Evolutionary conservation across 108 stramenopile species (phyloP).

Genomic region (Licmophora abbreviata): DNA sequence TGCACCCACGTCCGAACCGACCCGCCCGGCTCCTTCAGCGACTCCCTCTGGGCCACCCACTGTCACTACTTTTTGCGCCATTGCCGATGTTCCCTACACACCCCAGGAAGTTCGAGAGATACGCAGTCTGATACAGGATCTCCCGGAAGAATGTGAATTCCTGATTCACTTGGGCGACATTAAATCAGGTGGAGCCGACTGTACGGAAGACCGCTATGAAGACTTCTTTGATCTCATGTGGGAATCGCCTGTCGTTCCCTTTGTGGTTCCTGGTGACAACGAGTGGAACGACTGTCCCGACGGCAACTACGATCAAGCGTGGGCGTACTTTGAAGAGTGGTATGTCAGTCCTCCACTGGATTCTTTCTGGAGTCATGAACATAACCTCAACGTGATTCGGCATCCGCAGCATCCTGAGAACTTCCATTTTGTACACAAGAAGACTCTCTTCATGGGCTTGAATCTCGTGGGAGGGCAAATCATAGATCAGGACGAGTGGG

Average conservation of each 20-base stretch:
- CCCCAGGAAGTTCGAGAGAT: slow-evolving; percentile 6
- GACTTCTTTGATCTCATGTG: slow-evolving; percentile 35
- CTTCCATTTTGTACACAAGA: slow-evolving; percentile 29
- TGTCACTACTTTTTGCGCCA: slow-evolving; percentile 18
- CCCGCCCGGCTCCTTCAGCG: no score
- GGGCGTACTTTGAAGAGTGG: slow-evolving; percentile 3
- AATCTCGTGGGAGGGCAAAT: slow-evolving; percentile 18
- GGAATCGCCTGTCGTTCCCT: slow-evolving; percentile 44
- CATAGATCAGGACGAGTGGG: slow-evolving; percentile 10
- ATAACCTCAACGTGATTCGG: slow-evolving; percentile 5
- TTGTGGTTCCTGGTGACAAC: slow-evolving; percentile 52
- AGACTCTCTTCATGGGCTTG: slow-evolving; percentile 22
- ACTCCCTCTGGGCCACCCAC: no score
- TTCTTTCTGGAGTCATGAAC: slow-evolving; percentile 13
- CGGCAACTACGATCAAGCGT: background rate
- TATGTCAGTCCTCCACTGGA: slow-evolving; percentile 18
- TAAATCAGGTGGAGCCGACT: slow-evolving; percentile 25
- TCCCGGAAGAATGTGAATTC: slow-evolving; percentile 52
- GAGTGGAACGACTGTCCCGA: slow-evolving; percentile 45
- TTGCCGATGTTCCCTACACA: slow-evolving; percentile 29
- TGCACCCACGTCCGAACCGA: no score
- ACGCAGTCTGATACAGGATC: slow-evolving; percentile 5
- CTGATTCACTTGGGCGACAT: slow-evolving; percentile 66
- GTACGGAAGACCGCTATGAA: slow-evolving; percentile 36
- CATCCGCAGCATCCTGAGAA: slow-evolving; percentile 7